phyloP scores from a whole-genome alignment of 2,329 filamentous ascomycete species.

The Cryphonectria naterciae region DNA sequence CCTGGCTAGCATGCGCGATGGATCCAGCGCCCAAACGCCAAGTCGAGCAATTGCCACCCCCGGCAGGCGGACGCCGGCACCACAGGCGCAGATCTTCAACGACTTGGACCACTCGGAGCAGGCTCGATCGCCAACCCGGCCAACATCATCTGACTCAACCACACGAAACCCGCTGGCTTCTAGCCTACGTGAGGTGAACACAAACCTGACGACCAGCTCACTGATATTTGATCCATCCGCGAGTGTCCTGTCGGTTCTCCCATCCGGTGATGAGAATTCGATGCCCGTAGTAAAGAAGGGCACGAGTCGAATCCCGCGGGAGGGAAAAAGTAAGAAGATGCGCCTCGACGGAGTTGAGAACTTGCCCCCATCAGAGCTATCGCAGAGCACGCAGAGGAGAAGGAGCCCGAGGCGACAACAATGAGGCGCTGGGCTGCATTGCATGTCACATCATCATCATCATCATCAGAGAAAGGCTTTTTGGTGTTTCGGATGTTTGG shows the following conservation, averaged over 20 bases:
- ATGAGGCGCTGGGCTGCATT: slow-evolving; percentile 19
- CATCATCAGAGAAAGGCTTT: not conserved
- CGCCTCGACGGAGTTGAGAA: slow-evolving; percentile 56
- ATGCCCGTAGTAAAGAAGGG: slow-evolving; percentile 55
- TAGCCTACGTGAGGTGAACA: slow-evolving; percentile 61
- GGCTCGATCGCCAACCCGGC: slow-evolving; percentile 31
- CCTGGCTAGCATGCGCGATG: slow-evolving; percentile 42
- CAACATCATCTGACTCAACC: slow-evolving; percentile 34
- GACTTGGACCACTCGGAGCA: slow-evolving; percentile 32
- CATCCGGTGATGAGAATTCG: slow-evolving; percentile 44
- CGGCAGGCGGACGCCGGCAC: slow-evolving; percentile 39
- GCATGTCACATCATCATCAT: not conserved
- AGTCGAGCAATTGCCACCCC: slow-evolving; percentile 32
- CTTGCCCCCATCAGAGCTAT: slow-evolving; percentile 49
- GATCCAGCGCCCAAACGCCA: slow-evolving; percentile 15
- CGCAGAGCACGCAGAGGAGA: slow-evolving; percentile 52
- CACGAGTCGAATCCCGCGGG: slow-evolving; percentile 38
- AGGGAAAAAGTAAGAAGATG: slow-evolving; percentile 42
- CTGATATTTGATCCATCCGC: slow-evolving; percentile 48
- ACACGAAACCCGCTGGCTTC: slow-evolving; percentile 41
- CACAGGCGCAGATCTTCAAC: slow-evolving; percentile 32
- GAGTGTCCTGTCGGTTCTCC: slow-evolving; percentile 45
- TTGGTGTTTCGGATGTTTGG: slow-evolving; percentile 17
- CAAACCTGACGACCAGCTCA: slow-evolving; percentile 45
- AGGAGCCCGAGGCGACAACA: slow-evolving; percentile 57